Evolutionary conservation across 495 filamentous ascomycete genomes (phyloP).

Genomic region (Lepidopterella palustris): DNA sequence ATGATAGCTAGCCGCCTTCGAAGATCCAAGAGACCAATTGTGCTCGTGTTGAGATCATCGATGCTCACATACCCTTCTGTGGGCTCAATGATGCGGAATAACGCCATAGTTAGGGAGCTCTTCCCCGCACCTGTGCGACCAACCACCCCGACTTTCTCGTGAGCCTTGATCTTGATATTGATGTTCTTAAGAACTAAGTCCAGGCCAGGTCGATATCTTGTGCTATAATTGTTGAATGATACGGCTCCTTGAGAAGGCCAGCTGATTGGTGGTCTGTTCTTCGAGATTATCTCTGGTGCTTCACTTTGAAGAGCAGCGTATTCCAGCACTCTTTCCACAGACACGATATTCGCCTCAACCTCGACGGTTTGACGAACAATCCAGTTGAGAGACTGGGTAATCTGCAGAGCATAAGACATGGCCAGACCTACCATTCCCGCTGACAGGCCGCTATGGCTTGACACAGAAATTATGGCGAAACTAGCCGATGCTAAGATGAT

Average conservation of each 20-base stretch:
- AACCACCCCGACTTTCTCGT: slow-evolving; percentile 97
- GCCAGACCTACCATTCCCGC: slow-evolving; percentile 83
- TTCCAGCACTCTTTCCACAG: slow-evolving; percentile 95
- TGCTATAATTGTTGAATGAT: slow-evolving; percentile 87
- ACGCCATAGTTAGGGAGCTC: slow-evolving; percentile 83
- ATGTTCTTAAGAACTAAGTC: slow-evolving; percentile 91
- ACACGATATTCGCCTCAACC: slow-evolving; percentile 98
- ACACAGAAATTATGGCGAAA: slow-evolving; percentile 75
- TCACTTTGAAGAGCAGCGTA: slow-evolving; percentile 92
- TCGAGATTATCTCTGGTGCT: slow-evolving; percentile 87
- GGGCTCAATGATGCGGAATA: slow-evolving; percentile 95
- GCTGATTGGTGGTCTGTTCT: slow-evolving; percentile 75
- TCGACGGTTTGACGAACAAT: slow-evolving; percentile 98
- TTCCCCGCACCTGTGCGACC: slow-evolving; percentile 96
- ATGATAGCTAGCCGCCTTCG: slow-evolving; percentile 92
- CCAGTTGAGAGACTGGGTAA: slow-evolving; percentile 98
- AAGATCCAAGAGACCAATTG: slow-evolving; percentile 83
- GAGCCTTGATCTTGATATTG: slow-evolving; percentile 83
- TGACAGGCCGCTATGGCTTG: slow-evolving; percentile 59
- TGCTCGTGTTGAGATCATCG: slow-evolving; percentile 80
- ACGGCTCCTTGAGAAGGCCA: slow-evolving; percentile 92
- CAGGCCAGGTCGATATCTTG: slow-evolving; percentile 80
- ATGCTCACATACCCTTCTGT: slow-evolving; percentile 75
- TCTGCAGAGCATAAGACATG: slow-evolving; percentile 96
- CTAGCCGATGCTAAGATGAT: slow-evolving; percentile 85